These are phyloP conservation scores for Penicillium verhagenii DNA, from an alignment of 495 filamentous ascomycete genomes.

Conservation along the genomic window DNA sequence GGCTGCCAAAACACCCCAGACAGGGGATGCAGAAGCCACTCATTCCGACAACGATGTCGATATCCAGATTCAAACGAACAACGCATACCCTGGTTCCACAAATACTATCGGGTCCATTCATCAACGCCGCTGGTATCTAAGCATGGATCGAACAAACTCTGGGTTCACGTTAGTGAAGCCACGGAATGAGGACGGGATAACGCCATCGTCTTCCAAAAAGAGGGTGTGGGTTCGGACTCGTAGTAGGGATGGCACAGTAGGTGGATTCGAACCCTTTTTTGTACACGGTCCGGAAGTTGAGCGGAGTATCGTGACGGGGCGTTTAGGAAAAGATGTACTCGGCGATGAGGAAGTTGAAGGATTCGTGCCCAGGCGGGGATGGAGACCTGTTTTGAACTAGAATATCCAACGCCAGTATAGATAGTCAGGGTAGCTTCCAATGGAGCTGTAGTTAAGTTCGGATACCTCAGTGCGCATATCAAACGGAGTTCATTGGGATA, in stretches of 20 bases:
- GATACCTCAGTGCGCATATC: no score
- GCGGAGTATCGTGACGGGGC: conserved; percentile 61
- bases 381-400: conserved; percentile 56
- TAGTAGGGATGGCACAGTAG: not conserved
- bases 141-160: conserved; percentile 51
- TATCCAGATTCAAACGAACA: conserved; percentile 54
- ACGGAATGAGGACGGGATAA: not conserved
- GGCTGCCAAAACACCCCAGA: not conserved
- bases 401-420: no score
- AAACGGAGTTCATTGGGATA: no score
- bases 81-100: conserved; percentile 61
- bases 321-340: conserved; percentile 55
- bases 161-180: conserved; percentile 46
- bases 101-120: conserved; percentile 64
- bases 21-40: not conserved
- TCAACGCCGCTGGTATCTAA: conserved; percentile 62
- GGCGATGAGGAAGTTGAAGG: conserved; percentile 56
- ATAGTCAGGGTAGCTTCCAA: no score
- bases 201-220: conserved; percentile 8
- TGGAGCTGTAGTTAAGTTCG: not conserved
- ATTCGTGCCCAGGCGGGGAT: conserved; percentile 54
- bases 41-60: conserved; percentile 30
- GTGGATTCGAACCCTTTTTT: conserved; percentile 55
- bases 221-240: conserved; percentile 24
- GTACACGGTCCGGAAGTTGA: conserved; percentile 57